Conservation (phyloP, 1,139 yeast species). For the Candida tropicalis region DNA sequence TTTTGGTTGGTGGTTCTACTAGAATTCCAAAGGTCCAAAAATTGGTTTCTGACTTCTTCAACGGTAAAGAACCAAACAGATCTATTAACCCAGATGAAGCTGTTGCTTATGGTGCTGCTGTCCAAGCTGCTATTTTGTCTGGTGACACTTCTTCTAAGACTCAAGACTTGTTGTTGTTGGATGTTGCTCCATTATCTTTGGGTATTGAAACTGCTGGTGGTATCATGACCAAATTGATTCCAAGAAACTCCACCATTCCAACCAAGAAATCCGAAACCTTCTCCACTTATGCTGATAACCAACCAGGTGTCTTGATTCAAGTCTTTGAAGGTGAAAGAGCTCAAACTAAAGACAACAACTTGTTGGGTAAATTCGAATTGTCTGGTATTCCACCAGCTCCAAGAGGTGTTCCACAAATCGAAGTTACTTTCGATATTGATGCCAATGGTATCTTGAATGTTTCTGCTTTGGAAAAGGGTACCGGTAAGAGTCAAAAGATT, state of each 20-base stretch:
- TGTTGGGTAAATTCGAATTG: constrained; percentile 93
- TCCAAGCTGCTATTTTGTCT: constrained; percentile 88
- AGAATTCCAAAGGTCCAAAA: constrained; percentile 99
- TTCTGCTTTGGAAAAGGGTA: constrained; percentile 92
- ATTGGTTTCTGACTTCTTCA: constrained; percentile 95
- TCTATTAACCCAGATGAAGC: constrained; percentile 99
- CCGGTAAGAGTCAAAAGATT: constrained; percentile 66
- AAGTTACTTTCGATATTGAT: constrained; percentile 91
- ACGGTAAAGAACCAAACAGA: constrained; percentile 94
- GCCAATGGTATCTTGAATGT: constrained; percentile 96
- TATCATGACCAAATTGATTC: constrained; percentile 95
- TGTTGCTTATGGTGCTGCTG: constrained; percentile 98
- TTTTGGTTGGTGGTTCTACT: constrained; percentile 98
- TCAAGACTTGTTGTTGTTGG: constrained; percentile 83
- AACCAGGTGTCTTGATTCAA: constrained; percentile 94
- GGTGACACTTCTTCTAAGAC: constrained; percentile 68
- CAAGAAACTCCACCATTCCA: constrained; percentile 97
- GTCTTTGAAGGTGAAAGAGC: constrained; percentile 98
- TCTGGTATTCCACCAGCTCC: constrained; percentile 98
- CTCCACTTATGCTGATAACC: constrained; percentile 97
- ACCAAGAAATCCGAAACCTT: constrained; percentile 95
- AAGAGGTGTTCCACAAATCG: constrained; percentile 97
- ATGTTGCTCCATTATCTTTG: constrained; percentile 90
- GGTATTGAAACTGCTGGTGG: constrained; percentile 99
- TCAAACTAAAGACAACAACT: constrained; percentile 91